Evolutionary conservation across 768 basidiomycete genomes (phyloP).

Genomic region (Calocybe cyanea): DNA sequence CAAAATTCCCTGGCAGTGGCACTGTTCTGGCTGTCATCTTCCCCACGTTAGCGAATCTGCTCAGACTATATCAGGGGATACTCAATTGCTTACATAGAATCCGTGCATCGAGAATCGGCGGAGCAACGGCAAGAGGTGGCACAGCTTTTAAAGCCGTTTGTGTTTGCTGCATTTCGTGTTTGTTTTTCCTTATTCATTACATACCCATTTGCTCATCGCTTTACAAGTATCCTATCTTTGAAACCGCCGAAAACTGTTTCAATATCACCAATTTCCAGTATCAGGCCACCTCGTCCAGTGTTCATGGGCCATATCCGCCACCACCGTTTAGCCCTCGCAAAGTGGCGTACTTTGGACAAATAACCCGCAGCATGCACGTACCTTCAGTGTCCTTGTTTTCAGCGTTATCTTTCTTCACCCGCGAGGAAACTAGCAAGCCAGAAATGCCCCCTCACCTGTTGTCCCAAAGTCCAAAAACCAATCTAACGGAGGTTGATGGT

Average conservation of each 20-base stretch:
- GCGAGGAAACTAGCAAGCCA: conserved; percentile 31
- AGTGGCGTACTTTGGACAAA: conserved; percentile 41
- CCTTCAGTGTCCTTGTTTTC: conserved; percentile 46
- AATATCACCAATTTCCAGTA: conserved; percentile 12
- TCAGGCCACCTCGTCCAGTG: conserved; percentile 15
- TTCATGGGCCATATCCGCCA: conserved; percentile 25
- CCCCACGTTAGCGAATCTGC: conserved; percentile 27
- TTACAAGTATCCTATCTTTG: conserved; percentile 40
- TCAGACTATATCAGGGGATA: background rate
- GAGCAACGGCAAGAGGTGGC: conserved; percentile 29
- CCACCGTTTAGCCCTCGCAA: conserved; percentile 24
- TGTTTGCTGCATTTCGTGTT: conserved; percentile 48
- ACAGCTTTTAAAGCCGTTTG: conserved; percentile 38
- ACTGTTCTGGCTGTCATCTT: conserved; percentile 45
- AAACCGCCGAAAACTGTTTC: conserved; percentile 31
- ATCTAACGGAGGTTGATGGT: conserved; percentile 27
- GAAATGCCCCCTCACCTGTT: conserved; percentile 37
- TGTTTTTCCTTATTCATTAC: conserved; percentile 20
- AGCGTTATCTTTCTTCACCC: conserved; percentile 43
- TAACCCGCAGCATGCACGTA: conserved; percentile 26
- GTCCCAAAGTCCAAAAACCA: conserved; percentile 22
- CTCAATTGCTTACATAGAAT: conserved; percentile 19
- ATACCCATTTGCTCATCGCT: conserved; percentile 15
- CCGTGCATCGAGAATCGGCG: conserved; percentile 29
- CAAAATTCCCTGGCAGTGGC: conserved; percentile 42